Base-by-base conservation (phyloP, 768 basidiomycete species). In the Lentinula guzmanii region DNA sequence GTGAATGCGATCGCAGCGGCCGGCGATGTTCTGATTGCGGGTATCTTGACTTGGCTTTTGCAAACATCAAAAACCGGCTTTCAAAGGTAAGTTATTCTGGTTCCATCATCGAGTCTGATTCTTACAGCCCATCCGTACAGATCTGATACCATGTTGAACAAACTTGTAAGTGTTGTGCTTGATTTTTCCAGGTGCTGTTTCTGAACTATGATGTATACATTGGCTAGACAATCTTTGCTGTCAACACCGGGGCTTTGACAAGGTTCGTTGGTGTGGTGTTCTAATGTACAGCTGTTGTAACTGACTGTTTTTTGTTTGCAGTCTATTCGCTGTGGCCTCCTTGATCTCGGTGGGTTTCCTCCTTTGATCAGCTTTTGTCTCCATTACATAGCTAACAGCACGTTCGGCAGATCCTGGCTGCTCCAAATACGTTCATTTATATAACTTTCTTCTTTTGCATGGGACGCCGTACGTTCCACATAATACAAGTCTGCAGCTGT, bases 361-460 rank as follows among this genome's bases (percentile, higher is more conserved):
- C 24, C 50, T 11, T 10, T 9, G 34, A 37, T 8, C 16, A 4
- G 28, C 28, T 3, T 48, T 10, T 16, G 24, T 35, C 6, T 33
- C 58, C 35, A 9, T 55, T 45, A 28, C 42, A 11, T 57, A 8
- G 48, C 16, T 37, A 43, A 3, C 54, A 28, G 58, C 15, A 77
- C 75, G 1, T 65, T 77, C 7, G 62, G 73, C 18, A 80, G 76
- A 68, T 82, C 74, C n/a, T 73, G 66, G 65, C 64, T 2, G 70
- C 69, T 60, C 68, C 69, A 3, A 46, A 70, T 31, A 77, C 78
- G 2, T 74, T 82, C 60, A 70, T 82, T 56, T 85, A 84, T 65
- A 77, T 80, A 9, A 56, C 72, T 1, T 84, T 84, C 69, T 85
- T 81, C 69, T 83, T 81, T 66, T 78, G 75, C 65, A 75, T 82